A percentile compares a stretch with the other conserved stretches of the same genome.
These are phyloP conservation scores for Dryas drummondii DNA, from an alignment of 306 rosid species.

Conservation along the genomic window DNA sequence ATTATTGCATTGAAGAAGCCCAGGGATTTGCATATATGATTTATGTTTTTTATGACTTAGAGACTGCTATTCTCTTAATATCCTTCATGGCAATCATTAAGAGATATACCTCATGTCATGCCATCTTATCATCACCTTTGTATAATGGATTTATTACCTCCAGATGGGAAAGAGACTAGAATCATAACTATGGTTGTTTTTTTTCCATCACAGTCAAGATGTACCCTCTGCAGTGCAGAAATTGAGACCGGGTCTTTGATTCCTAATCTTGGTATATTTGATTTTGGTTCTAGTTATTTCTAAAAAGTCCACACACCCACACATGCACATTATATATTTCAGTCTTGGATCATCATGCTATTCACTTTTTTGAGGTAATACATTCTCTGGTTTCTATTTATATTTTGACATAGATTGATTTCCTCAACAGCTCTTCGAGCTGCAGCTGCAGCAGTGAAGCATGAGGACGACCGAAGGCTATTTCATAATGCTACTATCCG, in stretches of 20 bases:
- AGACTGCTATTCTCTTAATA: background rate
- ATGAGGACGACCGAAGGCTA: conserved; percentile 86
- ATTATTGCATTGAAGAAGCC: background rate
- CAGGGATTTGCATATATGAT: background rate
- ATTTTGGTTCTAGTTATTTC: conserved; percentile 7
- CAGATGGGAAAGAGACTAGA: conserved; percentile 37
- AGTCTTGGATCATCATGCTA: conserved; percentile 3
- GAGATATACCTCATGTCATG: conserved; percentile 23
- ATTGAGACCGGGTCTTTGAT: conserved; percentile 68
- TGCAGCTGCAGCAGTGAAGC: conserved; percentile 92
- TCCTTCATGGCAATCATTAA: conserved; percentile 2
- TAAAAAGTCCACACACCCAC: background rate
- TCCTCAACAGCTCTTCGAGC: conserved; percentile 80
- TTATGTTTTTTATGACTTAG: background rate
- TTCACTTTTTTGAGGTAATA: conserved; percentile 3
- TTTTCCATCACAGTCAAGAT: conserved; percentile 78
- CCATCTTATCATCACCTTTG: conserved; percentile 26
- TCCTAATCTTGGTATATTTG: conserved; percentile 78
- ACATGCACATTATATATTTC: background rate
- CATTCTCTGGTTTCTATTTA: conserved; percentile 4
- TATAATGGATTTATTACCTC: conserved; percentile 35
- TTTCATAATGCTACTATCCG: conserved; percentile 88
- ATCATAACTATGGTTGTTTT: conserved; percentile 49
- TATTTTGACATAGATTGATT: conserved; percentile 27
- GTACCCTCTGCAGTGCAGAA: conserved; percentile 79